A percentile compares a stretch with the other conserved stretches of the same genome.
Evolutionary conservation across 441 rosid genomes (phyloP).

Genomic region (Sinapis alba): DNA sequence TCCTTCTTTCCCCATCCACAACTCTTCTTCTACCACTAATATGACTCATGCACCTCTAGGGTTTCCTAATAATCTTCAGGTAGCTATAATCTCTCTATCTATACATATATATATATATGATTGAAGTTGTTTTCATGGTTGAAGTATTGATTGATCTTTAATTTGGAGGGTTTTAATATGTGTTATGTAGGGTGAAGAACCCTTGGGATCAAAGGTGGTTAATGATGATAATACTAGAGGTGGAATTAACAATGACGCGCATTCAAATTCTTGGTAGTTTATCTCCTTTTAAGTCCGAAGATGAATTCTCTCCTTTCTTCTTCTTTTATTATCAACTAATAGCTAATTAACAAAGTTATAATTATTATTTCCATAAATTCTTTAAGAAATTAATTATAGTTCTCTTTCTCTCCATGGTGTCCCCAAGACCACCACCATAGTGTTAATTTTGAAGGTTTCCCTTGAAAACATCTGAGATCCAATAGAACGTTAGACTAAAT

Average conservation of each 20-base stretch:
- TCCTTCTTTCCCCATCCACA: constrained; percentile 44
- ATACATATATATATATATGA: not conserved
- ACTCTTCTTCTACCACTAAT: constrained; percentile 30
- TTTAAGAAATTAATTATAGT: not conserved
- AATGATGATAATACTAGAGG: constrained; percentile 29
- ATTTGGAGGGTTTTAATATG: constrained; percentile 23
- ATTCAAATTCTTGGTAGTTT: constrained; percentile 42
- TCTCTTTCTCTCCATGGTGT: not conserved
- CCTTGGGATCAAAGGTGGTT: constrained; percentile 40
- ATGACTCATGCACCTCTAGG: constrained; percentile 46
- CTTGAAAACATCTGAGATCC: not conserved
- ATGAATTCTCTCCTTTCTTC: not conserved
- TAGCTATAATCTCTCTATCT: constrained; percentile 5
- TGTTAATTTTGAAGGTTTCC: not conserved
- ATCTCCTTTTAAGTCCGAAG: not conserved
- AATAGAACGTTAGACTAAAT: constrained; percentile 2
- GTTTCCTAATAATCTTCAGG: constrained; percentile 52
- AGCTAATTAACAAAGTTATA: not conserved
- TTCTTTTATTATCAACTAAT: not conserved
- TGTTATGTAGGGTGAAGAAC: constrained; percentile 35
- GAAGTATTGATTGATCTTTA: constrained; percentile 6
- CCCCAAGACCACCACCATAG: not conserved
- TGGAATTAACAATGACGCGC: constrained; percentile 30
- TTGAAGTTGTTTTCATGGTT: not conserved
- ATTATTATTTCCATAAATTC: not conserved